phyloP scores from a whole-genome alignment of 2,329 filamentous ascomycete genomes.

The Ophiocordyceps australis region DNA sequence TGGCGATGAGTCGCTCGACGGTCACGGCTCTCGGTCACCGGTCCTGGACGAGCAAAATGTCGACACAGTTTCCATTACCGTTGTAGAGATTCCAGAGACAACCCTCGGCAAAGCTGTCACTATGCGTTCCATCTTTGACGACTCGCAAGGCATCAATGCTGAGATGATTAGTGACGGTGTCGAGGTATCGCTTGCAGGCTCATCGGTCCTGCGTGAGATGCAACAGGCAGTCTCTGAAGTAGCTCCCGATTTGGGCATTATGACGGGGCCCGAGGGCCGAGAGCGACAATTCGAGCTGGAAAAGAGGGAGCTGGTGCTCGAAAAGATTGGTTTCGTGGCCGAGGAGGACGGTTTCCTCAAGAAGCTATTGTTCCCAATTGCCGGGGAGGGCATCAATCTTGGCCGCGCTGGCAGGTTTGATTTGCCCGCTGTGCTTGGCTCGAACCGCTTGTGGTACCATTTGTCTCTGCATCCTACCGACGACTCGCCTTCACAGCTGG shows the following conservation, averaged over 20 bases:
- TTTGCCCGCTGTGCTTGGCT: slow-evolving; percentile 52
- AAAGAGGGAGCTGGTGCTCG: slow-evolving; percentile 63
- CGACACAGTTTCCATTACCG: slow-evolving; percentile 76
- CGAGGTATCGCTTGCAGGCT: slow-evolving; percentile 52
- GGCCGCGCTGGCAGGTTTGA: slow-evolving; percentile 67
- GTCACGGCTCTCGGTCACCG: slow-evolving; percentile 41
- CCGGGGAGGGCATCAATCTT: slow-evolving; percentile 62
- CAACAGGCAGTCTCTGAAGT: slow-evolving; percentile 60
- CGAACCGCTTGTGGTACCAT: slow-evolving; percentile 91
- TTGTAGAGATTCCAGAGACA: slow-evolving; percentile 71
- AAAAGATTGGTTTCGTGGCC: slow-evolving; percentile 69
- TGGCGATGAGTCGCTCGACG: slow-evolving; percentile 50
- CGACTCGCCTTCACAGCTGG: slow-evolving; percentile 57
- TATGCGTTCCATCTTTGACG: slow-evolving; percentile 83
- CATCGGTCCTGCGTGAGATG: slow-evolving; percentile 77
- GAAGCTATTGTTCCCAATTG: slow-evolving; percentile 61
- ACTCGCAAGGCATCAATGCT: slow-evolving; percentile 77
- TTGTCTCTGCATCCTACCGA: slow-evolving; percentile 84
- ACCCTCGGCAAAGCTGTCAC: slow-evolving; percentile 73
- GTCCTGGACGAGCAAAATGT: slow-evolving; percentile 51
- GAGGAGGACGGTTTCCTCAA: slow-evolving; percentile 72
- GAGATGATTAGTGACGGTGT: slow-evolving; percentile 97
- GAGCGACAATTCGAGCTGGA: slow-evolving; percentile 68
- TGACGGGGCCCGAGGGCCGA: slow-evolving; percentile 43
- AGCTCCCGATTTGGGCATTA: slow-evolving; percentile 63